Base-by-base conservation (phyloP, 495 filamentous ascomycete genomes). In the Penicillium subrubescens region DNA sequence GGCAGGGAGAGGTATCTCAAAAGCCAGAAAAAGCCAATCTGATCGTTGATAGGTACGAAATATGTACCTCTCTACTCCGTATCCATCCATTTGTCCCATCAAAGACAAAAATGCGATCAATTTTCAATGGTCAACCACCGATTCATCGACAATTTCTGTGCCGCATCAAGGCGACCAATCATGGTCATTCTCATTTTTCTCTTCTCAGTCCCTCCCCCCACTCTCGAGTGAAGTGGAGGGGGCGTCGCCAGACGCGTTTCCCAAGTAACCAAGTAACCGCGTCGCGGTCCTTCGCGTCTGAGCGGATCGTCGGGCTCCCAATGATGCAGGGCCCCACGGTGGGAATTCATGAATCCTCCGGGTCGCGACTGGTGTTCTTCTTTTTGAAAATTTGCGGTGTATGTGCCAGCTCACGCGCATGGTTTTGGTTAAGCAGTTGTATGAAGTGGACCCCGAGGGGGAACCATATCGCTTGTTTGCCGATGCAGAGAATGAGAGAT, bases 251-350 rank as follows among this genome's bases (percentile, higher is more conserved):
- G 50, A 67, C 69, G 71, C 71, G 71, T 74, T 72, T 72, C 71
- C 71, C 54, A 66, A 74, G 71, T 74, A 74, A 74, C 71, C 54
- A 66, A 74, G 71, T 74, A 74, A 74, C 71, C 71, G 71, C 67
- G 71, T 69, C 60, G 62, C 25, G 62, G 48, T 50, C 17, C 62
- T 70, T 44, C 66, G 68, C 71, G 63, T 73, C 68, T 59, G 48
- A 57, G 65, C 57, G 69, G 70, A 71, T 68, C 64, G 29, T 68
- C 69, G 55, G 54, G 61, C 39, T 68, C 53, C 53, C 57, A 61
- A 69, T 69, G 66, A 67, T 71, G 64, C 58, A 64, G 52, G 44
- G 68, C 67, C 69, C 71, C 69, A 72, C 66, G 65, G 46, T 64
- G 59, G 61, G 59, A 37, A 25, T 63, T 68, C 52, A 57, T 62